A percentile compares a stretch with the other conserved stretches of the same genome.
Conservation (phyloP, 345 rosid species). For the Microcos paniculata region DNA sequence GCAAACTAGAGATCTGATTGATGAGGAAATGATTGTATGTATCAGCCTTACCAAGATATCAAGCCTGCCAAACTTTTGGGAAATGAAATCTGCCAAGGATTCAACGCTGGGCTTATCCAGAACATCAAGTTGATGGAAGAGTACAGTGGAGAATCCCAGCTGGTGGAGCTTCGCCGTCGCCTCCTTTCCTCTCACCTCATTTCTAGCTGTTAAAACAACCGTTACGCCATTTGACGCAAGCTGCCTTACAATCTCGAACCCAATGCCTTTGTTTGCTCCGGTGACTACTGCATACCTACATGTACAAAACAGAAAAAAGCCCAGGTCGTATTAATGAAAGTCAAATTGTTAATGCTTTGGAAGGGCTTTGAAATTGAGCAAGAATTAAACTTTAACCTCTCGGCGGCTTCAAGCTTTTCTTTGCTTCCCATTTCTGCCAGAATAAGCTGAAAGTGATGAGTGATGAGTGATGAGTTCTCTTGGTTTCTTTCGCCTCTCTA, state of each 20-base stretch:
- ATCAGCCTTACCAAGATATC: slow-evolving; percentile 38
- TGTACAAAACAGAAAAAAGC: too few relatives aligned
- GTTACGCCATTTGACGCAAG: slow-evolving; percentile 42
- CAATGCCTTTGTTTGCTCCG: slow-evolving; percentile 55
- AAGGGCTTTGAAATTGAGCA: too few relatives aligned
- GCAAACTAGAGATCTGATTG: neutral
- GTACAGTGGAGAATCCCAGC: slow-evolving; percentile 34
- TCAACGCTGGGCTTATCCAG: slow-evolving; percentile 34
- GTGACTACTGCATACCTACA: slow-evolving; percentile 46
- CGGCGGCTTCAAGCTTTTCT: too few relatives aligned
- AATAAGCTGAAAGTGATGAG: too few relatives aligned
- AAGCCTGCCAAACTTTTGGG: slow-evolving; percentile 39
- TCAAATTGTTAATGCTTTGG: too few relatives aligned
- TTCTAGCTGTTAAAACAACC: slow-evolving; percentile 47
- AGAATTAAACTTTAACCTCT: too few relatives aligned
- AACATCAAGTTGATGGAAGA: slow-evolving; percentile 57
- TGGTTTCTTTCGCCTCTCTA: too few relatives aligned
- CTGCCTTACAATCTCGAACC: slow-evolving; percentile 46
- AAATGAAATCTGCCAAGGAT: slow-evolving; percentile 34
- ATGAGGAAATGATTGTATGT: neutral
- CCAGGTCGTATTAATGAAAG: too few relatives aligned
- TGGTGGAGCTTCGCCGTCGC: slow-evolving; percentile 35
- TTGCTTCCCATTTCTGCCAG: too few relatives aligned
- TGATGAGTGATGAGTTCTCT: too few relatives aligned
- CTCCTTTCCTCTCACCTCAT: slow-evolving; percentile 38